Evolutionary conservation across 495 filamentous ascomycete species (phyloP), one percentile per base, ranked within the genome.

Genomic region (Penicillium malachiteum): DNA sequence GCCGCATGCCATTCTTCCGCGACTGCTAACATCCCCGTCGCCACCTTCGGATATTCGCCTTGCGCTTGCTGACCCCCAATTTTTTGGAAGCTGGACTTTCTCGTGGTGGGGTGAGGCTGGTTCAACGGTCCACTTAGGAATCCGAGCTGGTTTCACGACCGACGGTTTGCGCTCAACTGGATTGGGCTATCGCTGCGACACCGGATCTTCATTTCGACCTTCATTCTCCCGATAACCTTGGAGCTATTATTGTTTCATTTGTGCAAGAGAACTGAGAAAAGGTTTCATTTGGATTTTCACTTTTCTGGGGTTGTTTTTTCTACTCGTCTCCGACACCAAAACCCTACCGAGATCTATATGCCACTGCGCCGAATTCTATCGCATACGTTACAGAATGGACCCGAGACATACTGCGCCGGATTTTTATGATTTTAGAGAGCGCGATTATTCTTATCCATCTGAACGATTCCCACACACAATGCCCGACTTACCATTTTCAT

Each of bases 331-430:
- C 21, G 21, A 26, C 4, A 26, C 21, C 21, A 4, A 26, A 26
- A 26, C 2, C 21, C 21, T 26, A 2, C 1, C 21, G 21, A 26
- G 21, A 26, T 26, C 21, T 33, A 67, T 62, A 52, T 38, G 50
- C 16, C 3, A 45, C 31, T 41, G 41, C 53, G 32, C 48, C 51
- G 41, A 48, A 31, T 42, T 14, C 7, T 50, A 41, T 46, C 52
- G 39, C 46, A 31, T 40, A 48, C 52, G 66, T 73, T 68, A 57
- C 74, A 73, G 71, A 58, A 87, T 87, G 84, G 81, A 85, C 59
- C 76, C 78, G 54, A 76, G 74, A 65, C 67, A 80, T 54, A 75
- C 78, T 52, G 76, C 81, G 60, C 81, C 83, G 61, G 76, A 69
- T 64, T 74, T 83, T 46, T 64, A 83, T 69, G 78, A 81, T 47